Evolutionary conservation across 2,329 filamentous ascomycete species (phyloP).

Genomic region (Teratosphaeriaceae sp.): DNA sequence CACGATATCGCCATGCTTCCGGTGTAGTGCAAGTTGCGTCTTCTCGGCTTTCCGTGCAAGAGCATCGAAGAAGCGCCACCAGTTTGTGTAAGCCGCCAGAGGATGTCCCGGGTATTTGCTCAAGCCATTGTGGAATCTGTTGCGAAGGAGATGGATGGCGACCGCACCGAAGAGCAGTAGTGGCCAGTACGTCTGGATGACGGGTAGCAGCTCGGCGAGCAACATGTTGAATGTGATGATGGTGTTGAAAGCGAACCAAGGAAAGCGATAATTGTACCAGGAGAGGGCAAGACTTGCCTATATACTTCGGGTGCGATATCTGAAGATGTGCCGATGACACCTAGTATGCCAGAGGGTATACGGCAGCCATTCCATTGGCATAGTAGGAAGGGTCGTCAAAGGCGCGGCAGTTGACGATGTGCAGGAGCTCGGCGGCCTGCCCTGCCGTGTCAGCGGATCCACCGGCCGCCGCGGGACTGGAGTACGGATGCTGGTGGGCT

Average conservation of each 20-base stretch:
- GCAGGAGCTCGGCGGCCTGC: background rate
- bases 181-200: conserved; percentile 36
- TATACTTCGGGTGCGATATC: background rate
- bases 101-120: conserved; percentile 67
- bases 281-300: background rate
- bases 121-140: conserved; percentile 50
- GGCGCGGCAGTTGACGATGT: conserved; percentile 2
- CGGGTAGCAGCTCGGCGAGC: conserved; percentile 19
- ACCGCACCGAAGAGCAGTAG: conserved; percentile 27
- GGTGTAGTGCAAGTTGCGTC: conserved; percentile 62
- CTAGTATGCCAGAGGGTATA: background rate
- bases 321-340: background rate
- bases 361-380: background rate
- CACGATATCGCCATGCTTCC: conserved; percentile 59
- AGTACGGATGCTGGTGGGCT: too few species aligned
- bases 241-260: background rate
- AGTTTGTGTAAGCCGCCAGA: conserved; percentile 61
- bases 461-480: too few species aligned
- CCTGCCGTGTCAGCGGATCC: background rate
- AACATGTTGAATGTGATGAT: conserved; percentile 23
- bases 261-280: background rate
- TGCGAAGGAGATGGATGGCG: conserved; percentile 33
- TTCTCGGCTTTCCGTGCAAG: conserved; percentile 57
- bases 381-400: background rate
- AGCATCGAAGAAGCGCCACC: conserved; percentile 69